Base-by-base conservation (phyloP, 768 basidiomycete species). In the Naganishia kalamii region DNA sequence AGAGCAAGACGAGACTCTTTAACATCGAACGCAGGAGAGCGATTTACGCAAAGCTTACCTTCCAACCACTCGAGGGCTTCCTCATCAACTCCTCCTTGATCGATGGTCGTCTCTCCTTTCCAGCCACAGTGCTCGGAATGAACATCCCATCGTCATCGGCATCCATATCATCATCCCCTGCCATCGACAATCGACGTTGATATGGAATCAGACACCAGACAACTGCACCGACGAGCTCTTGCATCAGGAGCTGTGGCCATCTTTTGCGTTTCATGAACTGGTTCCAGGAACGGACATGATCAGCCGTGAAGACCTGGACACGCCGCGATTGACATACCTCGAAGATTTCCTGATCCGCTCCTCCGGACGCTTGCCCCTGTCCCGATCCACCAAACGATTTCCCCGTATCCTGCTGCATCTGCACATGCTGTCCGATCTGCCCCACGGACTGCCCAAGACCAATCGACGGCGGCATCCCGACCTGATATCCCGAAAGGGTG, bases 181-280 rank as follows among this genome's bases (percentile, higher is more conserved):
- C 51, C 40, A 1, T 51, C 27, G 40, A 51, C 48, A 30, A 35
- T 49, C 57, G 54, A 23, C 51, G 44, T 40, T 62, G 49, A 29
- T 64, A 68, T 15, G 77, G 77, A 40, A 75, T 75, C 63, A 78
- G 48, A 66, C 77, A 78, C 68, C 76, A 76, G 13, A 75, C 63
- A 12, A 74, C 70, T 2, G 72, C 65, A 12, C 75, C 75, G 0
- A 73, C 70, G 1, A 78, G 62, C 61, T 78, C 77, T 63, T 75
- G 72, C 50, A 78, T 52, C 19, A 78, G 54, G 17, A 78, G 62
- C 47, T 75, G 71, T 11, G 77, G 77, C 77, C 77, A 78, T 65
- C 67, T 65, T 65, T 78, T 78, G 33, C 77, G 68, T 48, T 73
- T 63, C n/a, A 75, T 76, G 57, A 78, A 78, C 75, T 78, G 62